These are phyloP conservation scores for Mikania micrantha DNA, from an alignment of 129 eudicot genomes.

Conservation along the genomic window DNA sequence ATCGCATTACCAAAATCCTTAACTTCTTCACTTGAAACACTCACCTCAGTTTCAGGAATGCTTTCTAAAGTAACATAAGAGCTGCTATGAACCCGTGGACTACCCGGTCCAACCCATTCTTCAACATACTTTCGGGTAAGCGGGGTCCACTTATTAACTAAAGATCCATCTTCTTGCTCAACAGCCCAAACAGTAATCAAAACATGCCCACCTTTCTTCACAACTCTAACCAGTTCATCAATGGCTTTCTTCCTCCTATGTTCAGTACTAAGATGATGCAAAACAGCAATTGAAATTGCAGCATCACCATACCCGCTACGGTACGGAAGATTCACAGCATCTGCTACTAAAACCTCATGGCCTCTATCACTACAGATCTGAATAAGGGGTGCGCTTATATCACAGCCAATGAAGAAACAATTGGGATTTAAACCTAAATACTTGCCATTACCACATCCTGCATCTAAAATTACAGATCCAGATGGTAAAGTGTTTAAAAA, in stretches of 20 bases:
- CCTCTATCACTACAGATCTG: conserved; percentile 73
- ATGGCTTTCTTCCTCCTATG: conserved; percentile 76
- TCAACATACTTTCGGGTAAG: conserved; percentile 61
- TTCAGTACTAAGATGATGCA: conserved; percentile 88
- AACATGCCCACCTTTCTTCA: conserved; percentile 68
- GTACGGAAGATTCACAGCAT: conserved; percentile 87
- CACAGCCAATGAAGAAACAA: conserved; percentile 84
- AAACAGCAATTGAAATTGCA: conserved; percentile 87
- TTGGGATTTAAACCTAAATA: conserved; percentile 64
- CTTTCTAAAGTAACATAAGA: conserved; percentile 48
- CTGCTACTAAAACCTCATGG: conserved; percentile 81
- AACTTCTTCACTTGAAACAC: conserved; percentile 20
- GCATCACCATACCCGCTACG: conserved; percentile 80
- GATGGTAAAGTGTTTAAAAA: conserved; percentile 52
- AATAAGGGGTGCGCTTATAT: conserved; percentile 75
- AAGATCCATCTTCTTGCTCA: conserved; percentile 76
- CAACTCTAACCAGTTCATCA: conserved; percentile 73
- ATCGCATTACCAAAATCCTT: conserved; percentile 16
- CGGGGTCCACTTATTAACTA: conserved; percentile 88
- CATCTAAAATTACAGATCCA: conserved; percentile 80
- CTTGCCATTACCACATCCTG: conserved; percentile 98
- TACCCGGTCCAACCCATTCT: conserved; percentile 91
- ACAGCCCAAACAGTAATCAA: conserved; percentile 98
- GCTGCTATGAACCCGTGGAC: conserved; percentile 51
- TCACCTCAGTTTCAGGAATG: conserved; percentile 68